Conservation (phyloP, 2,329 filamentous ascomycete genomes). For the Colletotrichum abscissum region DNA sequence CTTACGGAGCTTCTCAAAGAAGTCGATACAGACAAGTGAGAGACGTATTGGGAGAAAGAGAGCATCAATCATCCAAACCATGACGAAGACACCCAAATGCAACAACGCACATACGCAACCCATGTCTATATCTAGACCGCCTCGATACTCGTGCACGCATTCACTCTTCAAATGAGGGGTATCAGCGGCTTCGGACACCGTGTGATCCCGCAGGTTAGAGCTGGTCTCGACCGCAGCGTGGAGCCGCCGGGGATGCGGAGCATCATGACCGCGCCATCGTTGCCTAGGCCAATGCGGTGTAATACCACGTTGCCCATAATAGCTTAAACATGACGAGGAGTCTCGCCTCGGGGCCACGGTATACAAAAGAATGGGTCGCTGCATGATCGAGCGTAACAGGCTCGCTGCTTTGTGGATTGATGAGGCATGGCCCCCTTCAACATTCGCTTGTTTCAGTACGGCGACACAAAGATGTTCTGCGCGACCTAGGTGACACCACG, state of each 20-base stretch:
- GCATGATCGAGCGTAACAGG: conserved; percentile 28
- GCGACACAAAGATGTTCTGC: conserved; percentile 6
- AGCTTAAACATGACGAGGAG: not conserved
- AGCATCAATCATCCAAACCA: not conserved
- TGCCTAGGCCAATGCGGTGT: conserved; percentile 4
- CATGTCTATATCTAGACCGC: not conserved
- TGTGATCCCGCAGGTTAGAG: not conserved
- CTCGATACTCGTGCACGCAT: not conserved
- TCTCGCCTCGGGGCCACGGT: not conserved
- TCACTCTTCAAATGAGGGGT: not conserved
- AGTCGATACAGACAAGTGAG: conserved; percentile 39
- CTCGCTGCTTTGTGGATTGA: not conserved
- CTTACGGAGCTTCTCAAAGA: conserved; percentile 72
- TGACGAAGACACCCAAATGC: not conserved
- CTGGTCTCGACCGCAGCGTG: conserved; percentile 10
- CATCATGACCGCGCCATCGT: not conserved
- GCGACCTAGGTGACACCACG: conserved; percentile 4
- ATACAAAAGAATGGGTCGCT: conserved; percentile 8
- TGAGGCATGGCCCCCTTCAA: not conserved
- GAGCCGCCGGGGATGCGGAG: not conserved
- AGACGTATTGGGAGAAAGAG: not conserved
- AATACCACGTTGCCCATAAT: conserved; percentile 8
- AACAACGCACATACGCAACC: not conserved
- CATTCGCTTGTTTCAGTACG: not conserved
- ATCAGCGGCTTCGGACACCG: not conserved